Base-by-base conservation (phyloP, 169 alveolate species). In the Cardiosporidium cionae region DNA sequence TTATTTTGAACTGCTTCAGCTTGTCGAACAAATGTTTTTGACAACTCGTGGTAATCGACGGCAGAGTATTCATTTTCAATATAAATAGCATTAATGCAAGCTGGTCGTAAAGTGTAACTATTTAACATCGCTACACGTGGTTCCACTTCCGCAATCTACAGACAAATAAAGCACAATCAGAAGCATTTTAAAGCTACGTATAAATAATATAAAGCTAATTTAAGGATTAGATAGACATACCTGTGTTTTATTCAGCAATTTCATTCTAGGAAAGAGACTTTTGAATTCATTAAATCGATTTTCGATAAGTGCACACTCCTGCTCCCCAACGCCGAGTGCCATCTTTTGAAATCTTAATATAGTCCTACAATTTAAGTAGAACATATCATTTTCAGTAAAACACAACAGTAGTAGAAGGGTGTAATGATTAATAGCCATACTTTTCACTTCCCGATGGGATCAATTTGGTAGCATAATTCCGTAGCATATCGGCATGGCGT, bases 251-350 rank as follows among this genome's bases (percentile, higher is more conserved):
- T 52, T 53, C 65, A 74, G 35, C 70, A 74, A 54, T 34, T 74
- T 67, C 81, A 74, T 6, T 4, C 7, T 7, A 2, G 37, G 36
- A 54, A 74, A 74, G 33, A 68, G 25, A 7, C 9, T 32, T n/a
- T 25, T 64, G 69, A 74, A 74, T 31, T 35, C 29, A 6, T 74
- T 37, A 22, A 33, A 87, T 9, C 94, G 72, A 52, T 89, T 73
- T 54, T 86, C 86, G 54, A 89, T 69, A 67, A 85, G 86, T 23
- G 81, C 83, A 64, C 94, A 89, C 53, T 89, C 94, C 28, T 63
- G 58, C 53, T 83, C 92, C 0, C 94, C 94, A 1, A 89, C 93
- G 6, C 91, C 94, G n/a, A 89, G 78, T 3, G 87, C 91, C 93
- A 88, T 89, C 76, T 89, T 89, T 65, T 88, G 93, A 22, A 90